Evolutionary conservation across 257 asterid species (phyloP), one percentile per base, ranked within the genome.

Genomic region (Solanum arcanum): DNA sequence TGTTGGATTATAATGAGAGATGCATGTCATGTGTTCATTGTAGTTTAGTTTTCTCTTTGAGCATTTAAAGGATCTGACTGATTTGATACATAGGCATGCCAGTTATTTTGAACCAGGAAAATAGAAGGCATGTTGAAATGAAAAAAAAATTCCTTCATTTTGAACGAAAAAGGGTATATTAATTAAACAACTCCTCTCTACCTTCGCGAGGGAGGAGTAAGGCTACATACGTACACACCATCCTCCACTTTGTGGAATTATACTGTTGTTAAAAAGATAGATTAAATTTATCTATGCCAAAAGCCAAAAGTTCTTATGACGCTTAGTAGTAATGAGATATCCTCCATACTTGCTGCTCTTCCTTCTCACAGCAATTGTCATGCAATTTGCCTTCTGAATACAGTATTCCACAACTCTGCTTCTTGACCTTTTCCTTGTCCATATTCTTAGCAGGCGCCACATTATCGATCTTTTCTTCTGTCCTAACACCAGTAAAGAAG

Each of bases 251-350:
- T 69, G 42, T 68, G 75, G 21, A 23, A 29, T 27, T 68, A 68
- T 16, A 29, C 3, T 7, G 21, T 29, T 27, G 76, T 70, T 27
- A 27, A 12, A 68, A 25, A 77, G 21, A n/a, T 44, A 25, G 5
- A 44, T 14, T 47, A 8, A 44, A 77, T 29, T 77, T 31, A n/a
- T 77, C 2, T 25, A 78, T 46, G 99, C 98, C 86, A 96, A 93
- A 88, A 94, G 98, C 98, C 99, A 96, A 87, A 96, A 95, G 14
- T 95, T 94, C 91, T 95, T 96, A 92, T 96, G 98, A 29, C 97
- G 93, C 86, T 95, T 96, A 5, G 99, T 96, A 18, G 98, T 96
- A 91, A 96, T 95, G 85, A 95, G 88, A 86, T 95, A 96, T 27
- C 99, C 99, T 88, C 99, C 99, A 74, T 89, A 59, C 86, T 91